These are phyloP conservation scores for Aleurites moluccanus DNA, from an alignment of 441 rosid genomes.

Conservation along the genomic window DNA sequence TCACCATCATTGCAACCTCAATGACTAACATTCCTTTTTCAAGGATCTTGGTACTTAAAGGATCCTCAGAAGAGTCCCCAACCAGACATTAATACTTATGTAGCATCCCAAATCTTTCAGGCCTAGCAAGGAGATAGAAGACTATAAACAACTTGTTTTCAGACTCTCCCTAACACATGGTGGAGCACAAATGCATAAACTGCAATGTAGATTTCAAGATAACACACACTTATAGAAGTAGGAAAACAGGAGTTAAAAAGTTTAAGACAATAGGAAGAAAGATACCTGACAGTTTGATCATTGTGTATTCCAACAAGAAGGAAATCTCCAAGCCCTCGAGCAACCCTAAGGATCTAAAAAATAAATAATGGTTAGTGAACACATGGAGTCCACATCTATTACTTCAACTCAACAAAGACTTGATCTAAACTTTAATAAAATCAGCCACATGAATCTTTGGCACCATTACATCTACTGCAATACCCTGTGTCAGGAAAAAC, in stretches of 20 bases:
- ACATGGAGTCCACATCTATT: conserved; percentile 3
- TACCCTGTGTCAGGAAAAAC: not conserved
- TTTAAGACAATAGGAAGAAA: not conserved
- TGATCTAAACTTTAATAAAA: not conserved
- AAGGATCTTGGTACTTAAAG: not conserved
- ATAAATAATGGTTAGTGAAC: conserved; percentile 9
- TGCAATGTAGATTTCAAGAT: not conserved
- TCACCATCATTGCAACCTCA: not conserved
- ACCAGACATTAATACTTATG: not conserved
- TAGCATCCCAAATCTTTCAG: not conserved
- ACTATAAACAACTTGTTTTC: not conserved
- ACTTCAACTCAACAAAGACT: not conserved
- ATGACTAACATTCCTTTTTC: not conserved
- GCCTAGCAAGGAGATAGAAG: not conserved
- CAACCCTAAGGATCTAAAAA: conserved; percentile 56
- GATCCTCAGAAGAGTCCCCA: not conserved
- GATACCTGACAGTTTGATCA: conserved; percentile 65
- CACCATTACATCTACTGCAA: not conserved
- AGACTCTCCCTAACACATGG: not conserved
- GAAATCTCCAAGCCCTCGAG: conserved; percentile 70
- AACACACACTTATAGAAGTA: not conserved
- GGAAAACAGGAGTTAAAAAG: not conserved
- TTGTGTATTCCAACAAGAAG: conserved; percentile 74
- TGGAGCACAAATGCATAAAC: not conserved
- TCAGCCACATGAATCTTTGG: not conserved